Evolutionary conservation across 2,329 filamentous ascomycete genomes (phyloP).

Genomic region (Thermoascus crustaceus): DNA sequence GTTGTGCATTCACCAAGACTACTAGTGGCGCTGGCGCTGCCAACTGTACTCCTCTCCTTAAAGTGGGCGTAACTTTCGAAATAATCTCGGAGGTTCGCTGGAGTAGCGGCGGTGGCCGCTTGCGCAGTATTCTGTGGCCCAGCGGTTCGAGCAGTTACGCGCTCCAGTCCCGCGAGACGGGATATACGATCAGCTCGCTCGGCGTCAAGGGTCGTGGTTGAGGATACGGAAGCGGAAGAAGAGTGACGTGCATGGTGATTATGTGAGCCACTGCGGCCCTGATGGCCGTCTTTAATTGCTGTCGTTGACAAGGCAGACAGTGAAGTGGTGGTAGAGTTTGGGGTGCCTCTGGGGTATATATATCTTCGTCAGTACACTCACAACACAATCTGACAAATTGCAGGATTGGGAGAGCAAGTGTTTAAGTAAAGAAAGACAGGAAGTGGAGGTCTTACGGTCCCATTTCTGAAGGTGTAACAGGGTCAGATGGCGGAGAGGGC

Average conservation of each 20-base stretch:
- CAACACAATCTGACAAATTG: conserved; percentile 3
- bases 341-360: conserved; percentile 62
- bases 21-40: conserved; percentile 73
- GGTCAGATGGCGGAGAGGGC: conserved; percentile 71
- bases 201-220: conserved; percentile 71
- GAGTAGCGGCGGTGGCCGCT: conserved; percentile 27
- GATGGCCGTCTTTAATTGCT: conserved; percentile 92
- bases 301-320: conserved; percentile 87
- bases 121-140: conserved; percentile 23
- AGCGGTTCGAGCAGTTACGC: conserved; percentile 67
- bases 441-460: conserved; percentile 56
- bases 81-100: conserved; percentile 54
- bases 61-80: conserved; percentile 70
- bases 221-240: conserved; percentile 50
- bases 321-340: conserved; percentile 85
- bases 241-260: conserved; percentile 45
- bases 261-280: conserved; percentile 63
- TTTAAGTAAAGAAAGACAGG: conserved; percentile 8
- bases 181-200: conserved; percentile 94
- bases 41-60: conserved; percentile 80
- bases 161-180: conserved; percentile 82
- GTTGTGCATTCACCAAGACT: conserved; percentile 62
- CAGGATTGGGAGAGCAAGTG: conserved; percentile 9
- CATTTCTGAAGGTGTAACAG: conserved; percentile 79
- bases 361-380: conserved; percentile 14